A percentile compares a stretch with the other conserved stretches of the same genome.
These are phyloP conservation scores for Halophytophthora polymorphica DNA, from an alignment of 352 stramenopile species.

Conservation along the genomic window DNA sequence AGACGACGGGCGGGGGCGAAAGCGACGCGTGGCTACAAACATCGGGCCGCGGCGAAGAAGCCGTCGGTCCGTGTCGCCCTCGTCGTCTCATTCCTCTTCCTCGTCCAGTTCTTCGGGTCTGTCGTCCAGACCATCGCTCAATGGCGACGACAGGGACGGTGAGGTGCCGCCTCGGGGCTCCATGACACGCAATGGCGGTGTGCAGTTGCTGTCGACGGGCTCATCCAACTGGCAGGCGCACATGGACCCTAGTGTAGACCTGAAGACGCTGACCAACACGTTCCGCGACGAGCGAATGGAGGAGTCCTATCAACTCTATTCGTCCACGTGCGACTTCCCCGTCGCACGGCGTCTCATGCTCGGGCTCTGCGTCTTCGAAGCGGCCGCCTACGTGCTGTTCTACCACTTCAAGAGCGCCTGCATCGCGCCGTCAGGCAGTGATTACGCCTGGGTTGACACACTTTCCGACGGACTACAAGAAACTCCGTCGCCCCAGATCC, in stretches of 20 bases:
- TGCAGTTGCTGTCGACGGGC: constrained; percentile 33
- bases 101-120: constrained; percentile 16
- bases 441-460: constrained; percentile 26
- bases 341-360: constrained; percentile 58
- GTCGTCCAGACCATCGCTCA: constrained; percentile 9
- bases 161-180: not conserved
- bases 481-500: not conserved
- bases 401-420: constrained; percentile 38
- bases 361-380: constrained; percentile 53
- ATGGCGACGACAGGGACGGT: no score
- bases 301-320: constrained; percentile 79
- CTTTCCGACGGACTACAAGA: constrained; percentile 18
- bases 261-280: constrained; percentile 59
- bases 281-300: constrained; percentile 71
- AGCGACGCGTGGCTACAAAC: no score
- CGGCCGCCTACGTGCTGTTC: constrained; percentile 55
- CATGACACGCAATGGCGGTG: constrained; percentile 12
- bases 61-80: not conserved
- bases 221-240: constrained; percentile 45
- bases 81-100: constrained; percentile 13
- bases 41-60: not conserved
- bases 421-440: constrained; percentile 24
- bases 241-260: constrained; percentile 49
- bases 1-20: not conserved
- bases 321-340: constrained; percentile 65